These are phyloP conservation scores for Fragilaria radians DNA, from an alignment of 108 stramenopile genomes.

Conservation along the genomic window DNA sequence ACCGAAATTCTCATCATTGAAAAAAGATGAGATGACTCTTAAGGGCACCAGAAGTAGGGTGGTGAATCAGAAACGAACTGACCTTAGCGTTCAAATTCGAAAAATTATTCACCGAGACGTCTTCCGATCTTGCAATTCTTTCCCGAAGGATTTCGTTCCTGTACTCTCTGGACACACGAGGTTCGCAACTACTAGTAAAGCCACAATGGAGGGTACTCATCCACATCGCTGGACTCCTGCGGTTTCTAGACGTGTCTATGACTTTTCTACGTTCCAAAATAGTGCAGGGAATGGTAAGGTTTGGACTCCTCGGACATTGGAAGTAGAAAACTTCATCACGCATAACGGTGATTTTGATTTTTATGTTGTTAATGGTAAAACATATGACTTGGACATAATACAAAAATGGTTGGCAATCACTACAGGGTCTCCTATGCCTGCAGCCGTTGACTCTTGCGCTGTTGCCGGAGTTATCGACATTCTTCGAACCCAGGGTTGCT, in stretches of 20 bases:
- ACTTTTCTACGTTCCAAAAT: neutral
- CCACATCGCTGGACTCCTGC: conserved; percentile 67
- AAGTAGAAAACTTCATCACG: conserved; percentile 64
- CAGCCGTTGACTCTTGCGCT: conserved; percentile 54
- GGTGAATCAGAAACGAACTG: conserved; percentile 74
- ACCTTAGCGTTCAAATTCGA: conserved; percentile 47
- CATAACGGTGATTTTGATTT: conserved; percentile 90
- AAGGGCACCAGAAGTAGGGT: conserved; percentile 57
- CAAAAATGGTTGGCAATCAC: conserved; percentile 61
- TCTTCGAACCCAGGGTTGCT: conserved; percentile 58
- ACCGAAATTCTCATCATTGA: neutral
- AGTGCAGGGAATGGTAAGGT: neutral
- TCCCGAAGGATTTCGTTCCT: conserved; percentile 17
- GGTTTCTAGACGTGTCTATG: conserved; percentile 18
- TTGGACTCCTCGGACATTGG: neutral
- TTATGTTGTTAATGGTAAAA: conserved; percentile 49
- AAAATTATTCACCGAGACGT: conserved; percentile 25
- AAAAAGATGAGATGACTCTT: conserved; percentile 1
- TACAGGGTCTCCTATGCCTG: conserved; percentile 36
- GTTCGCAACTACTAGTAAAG: conserved; percentile 66
- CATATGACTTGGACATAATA: conserved; percentile 54
- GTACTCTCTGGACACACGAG: conserved; percentile 67
- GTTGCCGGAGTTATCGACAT: conserved; percentile 76
- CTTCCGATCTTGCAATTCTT: neutral
- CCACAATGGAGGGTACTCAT: conserved; percentile 75